These are phyloP conservation scores for Myotisia sp. DNA, from an alignment of 2,329 filamentous ascomycete genomes.

Conservation along the genomic window DNA sequence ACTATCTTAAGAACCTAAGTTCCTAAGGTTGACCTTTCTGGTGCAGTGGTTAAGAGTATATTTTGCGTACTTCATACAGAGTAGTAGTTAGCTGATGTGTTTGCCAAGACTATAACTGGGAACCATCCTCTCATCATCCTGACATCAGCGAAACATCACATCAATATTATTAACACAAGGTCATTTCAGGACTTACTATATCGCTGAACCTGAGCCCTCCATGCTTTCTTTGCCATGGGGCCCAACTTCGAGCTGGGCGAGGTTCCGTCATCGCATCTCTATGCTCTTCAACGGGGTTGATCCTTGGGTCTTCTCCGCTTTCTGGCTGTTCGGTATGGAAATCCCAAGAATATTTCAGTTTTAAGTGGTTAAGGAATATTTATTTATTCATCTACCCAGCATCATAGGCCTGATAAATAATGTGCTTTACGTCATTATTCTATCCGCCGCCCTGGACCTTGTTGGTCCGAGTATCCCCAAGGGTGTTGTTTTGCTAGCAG, in stretches of 20 bases:
- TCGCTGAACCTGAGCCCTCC: constrained; percentile 2
- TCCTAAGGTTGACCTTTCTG: too few relatives aligned
- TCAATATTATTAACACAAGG: too few relatives aligned
- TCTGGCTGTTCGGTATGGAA: constrained; percentile 78
- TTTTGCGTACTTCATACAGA: too few relatives aligned
- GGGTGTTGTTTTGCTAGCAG: constrained; percentile 79
- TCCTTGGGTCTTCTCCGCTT: constrained; percentile 58
- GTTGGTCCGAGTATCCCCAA: constrained; percentile 79
- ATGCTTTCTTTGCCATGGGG: constrained; percentile 43
- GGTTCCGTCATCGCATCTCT: constrained; percentile 52
- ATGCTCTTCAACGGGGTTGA: constrained; percentile 54
- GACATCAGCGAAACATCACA: too few relatives aligned
- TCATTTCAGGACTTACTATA: too few relatives aligned
- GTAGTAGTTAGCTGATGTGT: too few relatives aligned
- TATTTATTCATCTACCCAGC: neutral
- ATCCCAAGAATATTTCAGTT: neutral
- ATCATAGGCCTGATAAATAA: constrained; percentile 83
- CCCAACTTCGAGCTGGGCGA: constrained; percentile 55
- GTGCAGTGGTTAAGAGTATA: too few relatives aligned
- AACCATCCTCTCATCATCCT: too few relatives aligned
- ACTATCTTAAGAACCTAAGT: too few relatives aligned
- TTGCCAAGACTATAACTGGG: too few relatives aligned
- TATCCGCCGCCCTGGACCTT: constrained; percentile 87
- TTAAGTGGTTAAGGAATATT: neutral
- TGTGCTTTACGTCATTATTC: constrained; percentile 92